Conservation (phyloP, 75 land plant genomes). For the Picea sitchensis region DNA sequence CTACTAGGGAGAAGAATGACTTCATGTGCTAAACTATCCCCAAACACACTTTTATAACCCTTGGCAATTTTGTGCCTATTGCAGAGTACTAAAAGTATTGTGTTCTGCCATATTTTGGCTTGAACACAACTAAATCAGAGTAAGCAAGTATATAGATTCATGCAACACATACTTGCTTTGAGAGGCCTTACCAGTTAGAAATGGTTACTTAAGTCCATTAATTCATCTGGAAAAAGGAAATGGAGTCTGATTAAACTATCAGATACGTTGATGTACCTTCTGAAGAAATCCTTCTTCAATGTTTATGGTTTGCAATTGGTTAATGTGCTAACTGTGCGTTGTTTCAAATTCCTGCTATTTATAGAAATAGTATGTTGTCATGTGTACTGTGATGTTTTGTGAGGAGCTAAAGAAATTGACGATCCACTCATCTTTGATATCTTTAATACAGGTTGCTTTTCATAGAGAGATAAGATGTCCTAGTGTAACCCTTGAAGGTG, state of each 20-base stretch:
- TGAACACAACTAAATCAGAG: too few species aligned
- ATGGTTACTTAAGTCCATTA: too few species aligned
- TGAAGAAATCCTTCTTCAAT: neutral
- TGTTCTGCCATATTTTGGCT: too few species aligned
- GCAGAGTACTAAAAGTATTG: too few species aligned
- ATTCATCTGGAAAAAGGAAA: neutral
- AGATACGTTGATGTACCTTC: neutral
- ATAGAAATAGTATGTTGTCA: neutral
- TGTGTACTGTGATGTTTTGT: neutral
- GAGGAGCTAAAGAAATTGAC: too few species aligned
- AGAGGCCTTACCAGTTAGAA: too few species aligned
- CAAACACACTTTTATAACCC: too few species aligned
- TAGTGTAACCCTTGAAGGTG: conserved; percentile 98
- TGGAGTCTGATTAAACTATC: neutral
- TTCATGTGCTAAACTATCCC: too few species aligned
- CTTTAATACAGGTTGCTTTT: conserved; percentile 80
- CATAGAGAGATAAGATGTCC: conserved; percentile 62
- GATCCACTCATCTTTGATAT: neutral
- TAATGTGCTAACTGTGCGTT: neutral
- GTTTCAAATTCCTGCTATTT: conserved; percentile 4
- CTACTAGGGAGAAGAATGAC: too few species aligned
- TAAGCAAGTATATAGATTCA: too few species aligned
- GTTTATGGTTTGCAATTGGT: neutral
- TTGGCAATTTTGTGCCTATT: too few species aligned
- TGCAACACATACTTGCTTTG: too few species aligned